Conservation (phyloP, 2,329 filamentous ascomycete species). For the Aspergillus persii region DNA sequence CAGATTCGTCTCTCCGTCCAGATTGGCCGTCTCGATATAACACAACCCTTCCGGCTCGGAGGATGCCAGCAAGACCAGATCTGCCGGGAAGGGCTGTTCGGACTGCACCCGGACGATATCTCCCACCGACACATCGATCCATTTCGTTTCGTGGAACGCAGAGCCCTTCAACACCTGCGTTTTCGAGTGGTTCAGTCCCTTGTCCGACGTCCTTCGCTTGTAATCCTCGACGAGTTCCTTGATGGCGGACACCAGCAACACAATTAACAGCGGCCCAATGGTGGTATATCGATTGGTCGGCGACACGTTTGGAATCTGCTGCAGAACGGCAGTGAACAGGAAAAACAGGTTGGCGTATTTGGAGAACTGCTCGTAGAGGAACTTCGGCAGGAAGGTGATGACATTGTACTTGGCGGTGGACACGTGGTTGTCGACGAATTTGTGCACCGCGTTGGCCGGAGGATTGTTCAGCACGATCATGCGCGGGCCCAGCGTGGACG, state of each 20-base stretch:
- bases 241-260: constrained; percentile 88
- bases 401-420: constrained; percentile 98
- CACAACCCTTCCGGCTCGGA: constrained; percentile 97
- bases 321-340: constrained; percentile 90
- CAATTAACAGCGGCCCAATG: constrained; percentile 86
- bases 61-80: constrained; percentile 86
- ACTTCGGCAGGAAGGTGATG: constrained; percentile 91
- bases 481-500: constrained; percentile 83
- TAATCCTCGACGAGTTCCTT: constrained; percentile 96
- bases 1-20: constrained; percentile 96
- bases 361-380: constrained; percentile 96
- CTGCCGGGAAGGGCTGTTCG: constrained; percentile 91
- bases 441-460: constrained; percentile 82
- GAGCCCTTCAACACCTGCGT: constrained; percentile 80
- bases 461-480: constrained; percentile 96
- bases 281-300: constrained; percentile 96
- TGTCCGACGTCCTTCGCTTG: constrained; percentile 82
- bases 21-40: constrained; percentile 97
- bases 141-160: constrained; percentile 80
- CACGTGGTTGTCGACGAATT: constrained; percentile 94
- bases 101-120: constrained; percentile 92
- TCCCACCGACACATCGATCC: constrained; percentile 90
- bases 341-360: constrained; percentile 99
- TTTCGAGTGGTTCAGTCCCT: constrained; percentile 81
- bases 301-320: constrained; percentile 92